Conservation (phyloP, 805 yeast genomes). For the Wickerhamiella sergipiensis region DNA sequence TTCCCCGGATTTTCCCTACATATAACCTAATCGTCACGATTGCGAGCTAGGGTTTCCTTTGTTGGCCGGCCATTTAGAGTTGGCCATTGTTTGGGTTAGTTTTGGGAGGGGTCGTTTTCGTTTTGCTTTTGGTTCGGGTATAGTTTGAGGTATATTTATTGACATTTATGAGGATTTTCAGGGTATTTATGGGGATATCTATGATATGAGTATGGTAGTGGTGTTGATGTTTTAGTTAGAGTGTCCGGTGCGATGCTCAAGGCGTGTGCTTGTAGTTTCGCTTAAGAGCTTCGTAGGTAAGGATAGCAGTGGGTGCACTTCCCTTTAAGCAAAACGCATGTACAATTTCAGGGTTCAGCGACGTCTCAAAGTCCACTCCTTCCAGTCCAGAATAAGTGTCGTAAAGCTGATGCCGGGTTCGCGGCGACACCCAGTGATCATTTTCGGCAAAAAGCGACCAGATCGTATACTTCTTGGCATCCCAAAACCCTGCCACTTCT, state of each 20-base stretch:
- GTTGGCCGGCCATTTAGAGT: neutral
- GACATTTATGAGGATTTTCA: too few species aligned
- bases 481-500: slow-evolving; percentile 34
- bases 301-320: neutral
- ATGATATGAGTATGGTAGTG: too few species aligned
- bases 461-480: slow-evolving; percentile 27
- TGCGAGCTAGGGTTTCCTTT: neutral
- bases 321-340: neutral
- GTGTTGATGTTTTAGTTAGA: too few species aligned
- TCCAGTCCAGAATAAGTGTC: slow-evolving; percentile 4
- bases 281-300: neutral
- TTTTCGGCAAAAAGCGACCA: slow-evolving; percentile 46
- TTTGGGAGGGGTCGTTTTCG: too few species aligned
- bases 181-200: too few species aligned
- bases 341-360: neutral
- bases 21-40: neutral
- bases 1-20: neutral
- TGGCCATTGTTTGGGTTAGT: too few species aligned
- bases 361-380: neutral
- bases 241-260: too few species aligned
- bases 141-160: too few species aligned
- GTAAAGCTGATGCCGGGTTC: slow-evolving; percentile 34
- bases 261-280: neutral
- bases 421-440: slow-evolving; percentile 54
- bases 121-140: too few species aligned